A percentile compares a stretch with the other conserved stretches of the same genome.
These are phyloP conservation scores for Mallotus repandus DNA, from an alignment of 441 rosid species.

Conservation along the genomic window DNA sequence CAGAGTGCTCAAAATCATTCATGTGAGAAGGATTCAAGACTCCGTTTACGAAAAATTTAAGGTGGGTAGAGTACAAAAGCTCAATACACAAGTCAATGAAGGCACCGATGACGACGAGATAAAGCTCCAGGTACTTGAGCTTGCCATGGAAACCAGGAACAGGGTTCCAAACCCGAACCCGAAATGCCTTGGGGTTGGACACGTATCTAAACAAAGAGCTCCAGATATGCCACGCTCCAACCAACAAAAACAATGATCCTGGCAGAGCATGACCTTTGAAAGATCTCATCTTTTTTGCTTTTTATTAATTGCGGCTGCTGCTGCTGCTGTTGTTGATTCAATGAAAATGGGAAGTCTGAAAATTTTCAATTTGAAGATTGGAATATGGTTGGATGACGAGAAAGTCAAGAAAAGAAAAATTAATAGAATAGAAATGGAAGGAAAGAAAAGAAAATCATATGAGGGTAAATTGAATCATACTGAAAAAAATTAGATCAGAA, in stretches of 20 bases:
- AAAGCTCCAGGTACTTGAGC: conserved; percentile 80
- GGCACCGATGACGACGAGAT: conserved; percentile 64
- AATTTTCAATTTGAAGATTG: no score
- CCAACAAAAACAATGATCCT: conserved; percentile 69
- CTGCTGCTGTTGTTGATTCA: no score
- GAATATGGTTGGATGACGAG: no score
- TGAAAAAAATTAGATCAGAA: no score
- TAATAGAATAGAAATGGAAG: no score
- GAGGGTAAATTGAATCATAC: no score
- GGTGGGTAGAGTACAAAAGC: conserved; percentile 90
- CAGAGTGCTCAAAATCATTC: conserved; percentile 93
- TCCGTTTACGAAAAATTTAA: conserved; percentile 71
- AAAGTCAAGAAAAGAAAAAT: no score
- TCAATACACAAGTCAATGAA: conserved; percentile 81
- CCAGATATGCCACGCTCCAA: conserved; percentile 92
- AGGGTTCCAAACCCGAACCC: conserved; percentile 83
- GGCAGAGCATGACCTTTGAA: conserved; percentile 92
- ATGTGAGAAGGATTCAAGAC: conserved; percentile 83
- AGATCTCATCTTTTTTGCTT: conserved; percentile 62
- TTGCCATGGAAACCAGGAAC: conserved; percentile 78
- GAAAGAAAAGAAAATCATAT: no score
- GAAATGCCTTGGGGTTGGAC: conserved; percentile 63
- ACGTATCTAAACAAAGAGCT: conserved; percentile 57
- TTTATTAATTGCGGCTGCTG: background rate
- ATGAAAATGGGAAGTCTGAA: no score